Evolutionary conservation across 257 asterid genomes (phyloP), one percentile per base, ranked within the genome.

Genomic region (Primulina huaijiensis): DNA sequence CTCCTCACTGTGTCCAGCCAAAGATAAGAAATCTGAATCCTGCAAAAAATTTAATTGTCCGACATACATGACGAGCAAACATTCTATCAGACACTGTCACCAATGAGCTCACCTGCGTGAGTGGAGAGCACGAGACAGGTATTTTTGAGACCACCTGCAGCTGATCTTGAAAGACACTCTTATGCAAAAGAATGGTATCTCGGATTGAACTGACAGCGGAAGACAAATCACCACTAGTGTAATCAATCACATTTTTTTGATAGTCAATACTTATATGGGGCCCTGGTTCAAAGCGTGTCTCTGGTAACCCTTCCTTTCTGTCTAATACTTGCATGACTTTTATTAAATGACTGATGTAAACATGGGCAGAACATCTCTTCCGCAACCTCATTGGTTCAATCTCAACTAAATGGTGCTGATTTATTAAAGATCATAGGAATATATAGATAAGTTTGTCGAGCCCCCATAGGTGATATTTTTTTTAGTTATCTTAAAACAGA

Each of bases 301-400:
- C 70, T 14, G 12, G 80, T 21, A 62, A 60, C 8, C 64, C 69
- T 43, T 77, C 83, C 50, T 76, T 78, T 69, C 31, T 71, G 60
- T 74, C 79, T 12, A 85, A 67, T 65, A 74, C 64, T 82, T 87
- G 83, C 70, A 79, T 56, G 82, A 53, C 87, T 72, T 84, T 81
- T 50, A 81, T 84, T 55, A 86, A 85, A 72, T 75, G 85, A 72
- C 89, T 50, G 70, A 92, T 77, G 81, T 87, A 79, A 69, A 83
- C 85, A 60, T 92, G 96, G 6, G 89, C 73, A 34, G 83, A 65
- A 61, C 93, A 74, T 80, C 92, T 82, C 82, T 83, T 92, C 90
- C 89, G 74, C 7, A 84, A 74, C 62, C 79, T 82, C 77, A 73
- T 82, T 38, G 85, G 75, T 71, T 74, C 68, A 30, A 64, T 63